phyloP scores from a whole-genome alignment of 2,329 filamentous ascomycete genomes.

The Endocalyx cinctus region DNA sequence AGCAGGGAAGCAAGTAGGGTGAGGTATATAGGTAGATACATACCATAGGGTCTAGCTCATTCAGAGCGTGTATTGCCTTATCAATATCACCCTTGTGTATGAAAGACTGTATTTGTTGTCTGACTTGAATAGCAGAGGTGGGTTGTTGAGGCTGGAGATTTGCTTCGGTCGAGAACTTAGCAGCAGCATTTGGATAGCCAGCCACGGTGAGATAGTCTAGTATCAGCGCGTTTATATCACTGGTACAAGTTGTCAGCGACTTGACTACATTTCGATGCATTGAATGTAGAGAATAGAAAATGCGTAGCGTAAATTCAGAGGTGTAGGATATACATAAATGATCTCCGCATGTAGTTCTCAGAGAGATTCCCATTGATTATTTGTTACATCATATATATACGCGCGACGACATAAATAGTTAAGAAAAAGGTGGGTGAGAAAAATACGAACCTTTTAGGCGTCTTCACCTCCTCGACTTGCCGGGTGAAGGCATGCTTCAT shows the following conservation, averaged over 20 bases:
- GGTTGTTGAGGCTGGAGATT: constrained; percentile 75
- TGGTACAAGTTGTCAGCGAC: constrained; percentile 34
- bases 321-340: constrained; percentile 44
- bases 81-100: constrained; percentile 86
- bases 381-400: constrained; percentile 46
- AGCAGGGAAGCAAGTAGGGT: constrained; percentile 33
- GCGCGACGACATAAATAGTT: constrained; percentile 7
- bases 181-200: constrained; percentile 87
- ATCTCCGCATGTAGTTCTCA: constrained; percentile 90
- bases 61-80: constrained; percentile 78
- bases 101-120: constrained; percentile 77
- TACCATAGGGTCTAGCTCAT: constrained; percentile 89
- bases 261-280: neutral
- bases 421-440: constrained; percentile 4
- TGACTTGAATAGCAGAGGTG: constrained; percentile 65
- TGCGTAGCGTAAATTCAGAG: constrained; percentile 18
- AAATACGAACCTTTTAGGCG: constrained; percentile 79
- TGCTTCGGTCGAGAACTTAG: constrained; percentile 90
- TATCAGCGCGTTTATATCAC: constrained; percentile 91
- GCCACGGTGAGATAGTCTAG: constrained; percentile 97
- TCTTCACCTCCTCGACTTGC: constrained; percentile 78
- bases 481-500: constrained; percentile 71
- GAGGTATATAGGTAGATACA: constrained; percentile 28
- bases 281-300: constrained; percentile 3
- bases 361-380: constrained; percentile 99